Base-by-base conservation (phyloP, 169 alveolate genomes). In the Plasmodium inui region DNA sequence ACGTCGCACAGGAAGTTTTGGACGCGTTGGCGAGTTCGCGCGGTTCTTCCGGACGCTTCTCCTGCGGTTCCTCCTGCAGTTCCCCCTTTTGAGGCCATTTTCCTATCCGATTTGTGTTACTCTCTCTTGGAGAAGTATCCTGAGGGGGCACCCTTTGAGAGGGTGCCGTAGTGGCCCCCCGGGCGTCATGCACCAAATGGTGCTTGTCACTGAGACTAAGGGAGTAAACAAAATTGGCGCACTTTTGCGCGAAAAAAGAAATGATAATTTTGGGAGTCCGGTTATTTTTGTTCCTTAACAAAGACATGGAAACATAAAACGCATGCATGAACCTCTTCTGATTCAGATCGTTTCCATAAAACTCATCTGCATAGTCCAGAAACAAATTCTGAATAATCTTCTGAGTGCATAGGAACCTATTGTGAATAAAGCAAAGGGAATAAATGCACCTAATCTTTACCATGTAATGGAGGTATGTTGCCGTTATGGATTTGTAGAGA, bases 361-460 rank as follows among this genome's bases (percentile, higher is more conserved):
- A 81, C 17, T 46, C n/a, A 37, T 37, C 12, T 2, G 73, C 17
- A 91, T 91, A 91, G 9, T 91, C 95, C 32, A 37, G 10, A 53
- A 91, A 81, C 19, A 91, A 22, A 32, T 91, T 91, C 17, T 91
- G 95, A 26, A 91, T 71, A 70, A 82, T 70, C 50, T 78, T 91
- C 57, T 91, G 95, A 1, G 95, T 91, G 22, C 70, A 91, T 5
- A 91, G 41, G 53, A 82, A 91, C 39, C 83, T 91, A 57, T 91
- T 91, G 30, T 91, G 95, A 71, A 91, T 82, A 53, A 91, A 82
- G 41, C 95, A 91, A 53, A 91, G 71, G 10, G 95, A 91, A 72
- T 82, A 91, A 12, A 91, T 70, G 61, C 95, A 91, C 26, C 95
- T 80, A 37, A 91, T 82, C 82, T 81, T 91, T 17, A 91, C 95